Evolutionary conservation across 352 stramenopile genomes (phyloP).

Genomic region (Phytopythium chamaehyphon): DNA sequence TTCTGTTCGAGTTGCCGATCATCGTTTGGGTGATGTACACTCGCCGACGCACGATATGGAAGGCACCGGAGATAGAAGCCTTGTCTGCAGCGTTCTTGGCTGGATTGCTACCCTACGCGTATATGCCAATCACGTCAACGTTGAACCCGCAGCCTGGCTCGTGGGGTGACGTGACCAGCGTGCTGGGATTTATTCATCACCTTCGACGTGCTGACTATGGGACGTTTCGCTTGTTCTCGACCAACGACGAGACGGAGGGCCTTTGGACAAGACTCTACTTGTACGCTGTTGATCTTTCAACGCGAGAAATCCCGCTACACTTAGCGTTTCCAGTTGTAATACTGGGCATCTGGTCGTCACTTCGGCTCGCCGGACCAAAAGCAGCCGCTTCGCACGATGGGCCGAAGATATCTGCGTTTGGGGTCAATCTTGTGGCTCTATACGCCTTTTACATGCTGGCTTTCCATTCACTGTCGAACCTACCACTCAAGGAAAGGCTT

Average conservation of each 20-base stretch:
- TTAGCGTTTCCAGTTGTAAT: slow-evolving; percentile 32
- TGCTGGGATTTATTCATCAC: slow-evolving; percentile 89
- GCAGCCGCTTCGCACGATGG: neutral
- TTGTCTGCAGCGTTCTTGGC: slow-evolving; percentile 49
- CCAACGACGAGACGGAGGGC: slow-evolving; percentile 52
- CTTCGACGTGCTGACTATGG: slow-evolving; percentile 91
- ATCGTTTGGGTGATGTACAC: slow-evolving; percentile 71
- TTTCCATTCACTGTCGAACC: slow-evolving; percentile 93
- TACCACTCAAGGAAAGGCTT: slow-evolving; percentile 90
- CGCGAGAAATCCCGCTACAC: slow-evolving; percentile 41
- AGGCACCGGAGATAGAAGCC: slow-evolving; percentile 24
- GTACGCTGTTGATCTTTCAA: slow-evolving; percentile 71
- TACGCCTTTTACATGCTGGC: slow-evolving; percentile 92
- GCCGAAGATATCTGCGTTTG: slow-evolving; percentile 3
- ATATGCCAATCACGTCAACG: slow-evolving; percentile 75
- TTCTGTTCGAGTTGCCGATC: slow-evolving; percentile 91
- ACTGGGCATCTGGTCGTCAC: slow-evolving; percentile 25
- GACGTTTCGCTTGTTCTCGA: slow-evolving; percentile 91
- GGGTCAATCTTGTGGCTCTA: slow-evolving; percentile 35
- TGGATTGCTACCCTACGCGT: slow-evolving; percentile 83
- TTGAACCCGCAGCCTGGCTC: slow-evolving; percentile 81
- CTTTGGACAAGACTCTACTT: slow-evolving; percentile 61
- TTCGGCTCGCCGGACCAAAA: slow-evolving; percentile 8
- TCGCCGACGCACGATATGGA: slow-evolving; percentile 21
- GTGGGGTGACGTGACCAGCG: slow-evolving; percentile 89